phyloP scores from a whole-genome alignment of 2,329 filamentous ascomycete genomes.

The Chaetothyriales sp. region DNA sequence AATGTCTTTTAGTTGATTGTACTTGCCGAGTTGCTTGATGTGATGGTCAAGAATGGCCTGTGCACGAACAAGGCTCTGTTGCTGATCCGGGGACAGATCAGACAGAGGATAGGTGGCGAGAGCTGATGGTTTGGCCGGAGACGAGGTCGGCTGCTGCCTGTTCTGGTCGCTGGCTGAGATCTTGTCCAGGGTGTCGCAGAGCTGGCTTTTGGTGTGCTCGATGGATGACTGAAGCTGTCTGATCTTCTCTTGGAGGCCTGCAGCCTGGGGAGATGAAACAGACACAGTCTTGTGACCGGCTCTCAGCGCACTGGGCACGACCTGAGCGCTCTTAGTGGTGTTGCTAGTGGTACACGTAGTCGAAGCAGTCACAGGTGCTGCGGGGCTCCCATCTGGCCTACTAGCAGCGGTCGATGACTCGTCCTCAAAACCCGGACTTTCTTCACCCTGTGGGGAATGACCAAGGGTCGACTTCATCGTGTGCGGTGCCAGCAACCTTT shows the following conservation, averaged over 20 bases:
- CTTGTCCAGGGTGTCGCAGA: background rate
- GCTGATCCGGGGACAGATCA: background rate
- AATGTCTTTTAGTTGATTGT: constrained; percentile 59
- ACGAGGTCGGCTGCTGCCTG: background rate
- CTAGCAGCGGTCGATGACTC: background rate
- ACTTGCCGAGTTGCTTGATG: constrained; percentile 52
- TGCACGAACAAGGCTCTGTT: constrained; percentile 21
- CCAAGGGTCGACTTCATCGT: background rate
- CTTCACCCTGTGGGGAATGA: background rate
- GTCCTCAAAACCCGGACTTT: background rate
- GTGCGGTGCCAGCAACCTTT: background rate
- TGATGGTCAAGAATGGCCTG: constrained; percentile 46
- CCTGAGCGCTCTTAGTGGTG: background rate
- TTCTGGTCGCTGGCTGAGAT: background rate
- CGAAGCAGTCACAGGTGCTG: background rate
- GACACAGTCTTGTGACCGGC: background rate
- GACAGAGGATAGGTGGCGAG: background rate
- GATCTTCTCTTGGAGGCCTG: background rate
- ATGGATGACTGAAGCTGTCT: background rate
- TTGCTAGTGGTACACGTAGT: background rate
- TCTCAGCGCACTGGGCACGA: background rate
- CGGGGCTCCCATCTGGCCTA: background rate
- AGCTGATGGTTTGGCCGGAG: background rate
- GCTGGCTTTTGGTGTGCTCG: background rate
- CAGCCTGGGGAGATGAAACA: background rate